These are phyloP conservation scores for Ceratobasidium sp. DNA, from an alignment of 1,284 basidiomycete species.

Conservation along the genomic window DNA sequence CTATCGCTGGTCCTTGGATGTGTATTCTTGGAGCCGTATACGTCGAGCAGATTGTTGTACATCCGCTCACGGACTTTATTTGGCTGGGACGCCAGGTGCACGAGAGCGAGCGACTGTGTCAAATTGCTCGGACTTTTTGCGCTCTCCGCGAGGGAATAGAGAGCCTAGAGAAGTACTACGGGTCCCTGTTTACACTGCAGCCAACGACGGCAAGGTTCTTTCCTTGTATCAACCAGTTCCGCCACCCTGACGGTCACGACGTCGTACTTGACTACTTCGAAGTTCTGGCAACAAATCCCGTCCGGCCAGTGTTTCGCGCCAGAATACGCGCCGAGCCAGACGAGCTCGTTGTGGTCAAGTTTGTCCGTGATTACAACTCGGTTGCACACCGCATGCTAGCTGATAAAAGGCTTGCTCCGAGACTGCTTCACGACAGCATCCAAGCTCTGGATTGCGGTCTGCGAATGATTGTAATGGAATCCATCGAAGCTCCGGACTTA, in stretches of 20 bases:
- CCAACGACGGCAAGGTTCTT: neutral
- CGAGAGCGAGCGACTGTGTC: neutral
- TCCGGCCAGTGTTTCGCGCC: neutral
- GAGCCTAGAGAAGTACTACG: slow-evolving; percentile 12
- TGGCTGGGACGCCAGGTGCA: neutral
- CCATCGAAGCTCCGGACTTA: neutral
- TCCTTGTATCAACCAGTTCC: neutral
- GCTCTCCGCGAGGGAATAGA: slow-evolving; percentile 12
- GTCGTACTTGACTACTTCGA: neutral
- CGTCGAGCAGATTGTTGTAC: slow-evolving; percentile 50
- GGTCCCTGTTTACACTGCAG: slow-evolving; percentile 20
- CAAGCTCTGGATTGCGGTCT: neutral
- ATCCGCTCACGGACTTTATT: slow-evolving; percentile 49
- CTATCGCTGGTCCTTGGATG: slow-evolving; percentile 51
- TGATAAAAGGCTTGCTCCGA: slow-evolving; percentile 44
- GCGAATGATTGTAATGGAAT: slow-evolving; percentile 39
- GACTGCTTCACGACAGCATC: slow-evolving; percentile 30
- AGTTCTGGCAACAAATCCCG: neutral
- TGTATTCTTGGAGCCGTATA: slow-evolving; percentile 50
- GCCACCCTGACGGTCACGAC: neutral
- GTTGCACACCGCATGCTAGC: slow-evolving; percentile 47
- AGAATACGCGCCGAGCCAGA: neutral
- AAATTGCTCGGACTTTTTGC: slow-evolving; percentile 5
- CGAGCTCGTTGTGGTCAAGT: slow-evolving; percentile 47
- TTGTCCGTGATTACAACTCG: slow-evolving; percentile 46